phyloP scores from a whole-genome alignment of 169 alveolate genomes.

The Amoebophrya sp. region DNA sequence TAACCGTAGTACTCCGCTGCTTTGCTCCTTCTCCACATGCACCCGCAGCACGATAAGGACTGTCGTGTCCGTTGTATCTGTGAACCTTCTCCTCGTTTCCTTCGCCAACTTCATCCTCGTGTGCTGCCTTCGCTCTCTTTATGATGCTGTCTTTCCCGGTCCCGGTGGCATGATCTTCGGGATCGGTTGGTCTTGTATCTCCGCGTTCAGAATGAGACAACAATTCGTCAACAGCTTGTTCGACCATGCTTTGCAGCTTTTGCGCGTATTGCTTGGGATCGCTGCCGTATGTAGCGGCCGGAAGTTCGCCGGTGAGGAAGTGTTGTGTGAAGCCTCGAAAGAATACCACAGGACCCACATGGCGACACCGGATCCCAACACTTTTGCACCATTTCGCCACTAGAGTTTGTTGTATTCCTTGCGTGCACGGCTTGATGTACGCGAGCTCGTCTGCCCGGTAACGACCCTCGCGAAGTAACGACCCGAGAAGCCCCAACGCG shows the following conservation, averaged over 20 bases:
- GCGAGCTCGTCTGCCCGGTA: not conserved
- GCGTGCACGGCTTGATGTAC: constrained; percentile 20
- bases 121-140: not conserved
- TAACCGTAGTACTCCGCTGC: too few species aligned
- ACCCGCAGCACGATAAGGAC: too few species aligned
- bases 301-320: not conserved
- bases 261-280: not conserved
- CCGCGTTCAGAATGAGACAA: not conserved
- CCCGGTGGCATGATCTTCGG: not conserved
- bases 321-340: not conserved
- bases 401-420: not conserved
- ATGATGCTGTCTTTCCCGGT: not conserved
- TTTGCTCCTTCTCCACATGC: too few species aligned
- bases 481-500: not conserved
- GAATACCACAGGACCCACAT: not conserved
- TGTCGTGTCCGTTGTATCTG: too few species aligned
- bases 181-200: not conserved
- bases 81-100: too few species aligned
- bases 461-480: not conserved
- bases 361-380: not conserved
- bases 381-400: not conserved
- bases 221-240: not conserved
- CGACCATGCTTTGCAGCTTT: not conserved
- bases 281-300: not conserved
- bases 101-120: too few species aligned